Conservation (phyloP, 2,329 filamentous ascomycete genomes). For the Arachnomyces sp. region DNA sequence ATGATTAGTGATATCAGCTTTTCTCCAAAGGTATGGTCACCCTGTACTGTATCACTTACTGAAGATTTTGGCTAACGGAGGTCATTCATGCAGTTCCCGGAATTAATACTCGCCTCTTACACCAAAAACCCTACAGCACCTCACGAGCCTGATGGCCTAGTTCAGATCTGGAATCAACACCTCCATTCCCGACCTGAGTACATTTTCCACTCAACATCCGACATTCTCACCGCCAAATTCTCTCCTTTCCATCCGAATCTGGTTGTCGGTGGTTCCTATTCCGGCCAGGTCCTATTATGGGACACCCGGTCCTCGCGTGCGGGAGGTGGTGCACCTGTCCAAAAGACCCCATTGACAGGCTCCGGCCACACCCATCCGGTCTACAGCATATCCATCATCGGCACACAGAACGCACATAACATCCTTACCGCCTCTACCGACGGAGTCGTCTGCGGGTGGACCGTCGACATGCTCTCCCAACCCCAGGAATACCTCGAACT, state of each 20-base stretch:
- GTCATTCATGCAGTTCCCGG: conserved; percentile 56
- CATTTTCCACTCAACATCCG: conserved; percentile 90
- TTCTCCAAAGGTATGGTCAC: conserved; percentile 63
- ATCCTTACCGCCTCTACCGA: conserved; percentile 96
- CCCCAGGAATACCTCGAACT: conserved; percentile 91
- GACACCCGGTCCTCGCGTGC: conserved; percentile 84
- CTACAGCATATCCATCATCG: conserved; percentile 90
- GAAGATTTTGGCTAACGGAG: conserved; percentile 13
- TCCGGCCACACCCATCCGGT: conserved; percentile 94
- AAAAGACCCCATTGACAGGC: conserved; percentile 91
- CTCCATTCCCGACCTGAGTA: conserved; percentile 93
- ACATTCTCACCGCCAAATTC: conserved; percentile 91
- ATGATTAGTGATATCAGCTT: conserved; percentile 96
- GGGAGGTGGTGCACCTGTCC: conserved; percentile 61
- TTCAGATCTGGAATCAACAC: conserved; percentile 96
- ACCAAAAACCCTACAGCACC: conserved; percentile 95
- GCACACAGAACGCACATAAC: conserved; percentile 97
- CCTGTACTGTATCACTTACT: neutral
- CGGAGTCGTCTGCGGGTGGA: conserved; percentile 94
- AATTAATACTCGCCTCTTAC: conserved; percentile 87
- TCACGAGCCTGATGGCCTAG: conserved; percentile 84
- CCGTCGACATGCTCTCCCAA: conserved; percentile 93
- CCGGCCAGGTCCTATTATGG: conserved; percentile 92
- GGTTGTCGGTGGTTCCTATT: conserved; percentile 93
- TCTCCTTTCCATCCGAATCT: conserved; percentile 98